A percentile compares a stretch with the other conserved stretches of the same genome.
Conservation (phyloP, 2,329 filamentous ascomycete genomes). For the Alternaria metachromatica region DNA sequence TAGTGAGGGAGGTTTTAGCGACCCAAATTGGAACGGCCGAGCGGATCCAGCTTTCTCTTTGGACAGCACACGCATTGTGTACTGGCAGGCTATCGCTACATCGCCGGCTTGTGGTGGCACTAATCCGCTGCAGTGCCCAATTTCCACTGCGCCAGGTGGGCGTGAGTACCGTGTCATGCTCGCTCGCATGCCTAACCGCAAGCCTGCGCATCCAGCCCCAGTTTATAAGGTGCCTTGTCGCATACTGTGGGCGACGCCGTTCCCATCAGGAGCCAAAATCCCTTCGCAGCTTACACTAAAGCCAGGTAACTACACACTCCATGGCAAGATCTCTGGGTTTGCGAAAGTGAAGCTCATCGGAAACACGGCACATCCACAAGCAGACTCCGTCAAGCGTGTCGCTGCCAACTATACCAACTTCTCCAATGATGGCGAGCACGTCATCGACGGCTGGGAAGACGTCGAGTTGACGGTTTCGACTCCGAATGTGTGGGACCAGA, state of each 20-base stretch:
- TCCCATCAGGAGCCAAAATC: constrained; percentile 23
- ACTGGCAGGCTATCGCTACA: constrained; percentile 50
- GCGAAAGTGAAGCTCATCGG: constrained; percentile 22
- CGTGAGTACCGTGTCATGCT: constrained; percentile 53
- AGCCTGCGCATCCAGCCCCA: constrained; percentile 25
- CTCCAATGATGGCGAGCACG: constrained; percentile 45
- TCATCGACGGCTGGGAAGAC: constrained; percentile 47
- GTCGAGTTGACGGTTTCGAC: constrained; percentile 30
- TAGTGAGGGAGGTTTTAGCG: constrained; percentile 39
- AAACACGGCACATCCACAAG: neutral
- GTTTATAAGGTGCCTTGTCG: constrained; percentile 37
- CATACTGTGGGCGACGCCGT: constrained; percentile 48
- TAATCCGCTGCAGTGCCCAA: constrained; percentile 53
- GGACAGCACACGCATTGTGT: constrained; percentile 54
- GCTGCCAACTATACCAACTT: constrained; percentile 47
- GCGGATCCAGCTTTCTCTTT: constrained; percentile 55
- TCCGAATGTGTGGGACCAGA: constrained; percentile 25
- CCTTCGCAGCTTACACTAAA: neutral
- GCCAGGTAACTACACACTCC: constrained; percentile 19
- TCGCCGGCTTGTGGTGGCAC: constrained; percentile 53
- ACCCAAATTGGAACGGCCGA: constrained; percentile 57
- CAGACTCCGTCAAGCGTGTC: constrained; percentile 32
- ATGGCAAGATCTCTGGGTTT: constrained; percentile 14
- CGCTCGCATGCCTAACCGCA: constrained; percentile 46
- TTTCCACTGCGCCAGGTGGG: constrained; percentile 50